These are phyloP conservation scores for Parietichytrium sp. DNA, from an alignment of 108 stramenopile genomes.

Conservation along the genomic window DNA sequence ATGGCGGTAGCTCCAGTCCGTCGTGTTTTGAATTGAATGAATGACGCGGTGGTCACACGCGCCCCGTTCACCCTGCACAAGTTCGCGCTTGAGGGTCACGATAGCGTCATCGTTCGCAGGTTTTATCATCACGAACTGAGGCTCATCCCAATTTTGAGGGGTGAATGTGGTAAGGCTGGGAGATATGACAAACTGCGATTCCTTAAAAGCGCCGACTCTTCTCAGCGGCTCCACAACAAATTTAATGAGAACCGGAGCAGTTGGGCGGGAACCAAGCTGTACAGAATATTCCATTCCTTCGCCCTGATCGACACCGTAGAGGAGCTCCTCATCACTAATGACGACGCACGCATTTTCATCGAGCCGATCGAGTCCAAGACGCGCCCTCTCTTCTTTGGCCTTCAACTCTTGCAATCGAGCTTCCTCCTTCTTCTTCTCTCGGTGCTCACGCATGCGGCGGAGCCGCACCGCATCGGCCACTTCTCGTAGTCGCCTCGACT, in stretches of 20 bases:
- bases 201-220: neutral
- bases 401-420: neutral
- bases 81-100: neutral
- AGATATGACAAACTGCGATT: neutral
- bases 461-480: conserved; percentile 31
- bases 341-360: conserved; percentile 2
- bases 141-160: conserved; percentile 13
- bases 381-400: neutral
- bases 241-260: conserved; percentile 2
- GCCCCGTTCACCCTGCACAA: neutral
- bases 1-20: conserved; percentile 34
- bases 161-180: conserved; percentile 1
- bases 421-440: neutral
- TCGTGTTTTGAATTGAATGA: neutral
- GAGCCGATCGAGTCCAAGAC: neutral
- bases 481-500: neutral
- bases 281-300: neutral
- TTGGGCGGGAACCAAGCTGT: neutral
- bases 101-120: conserved; percentile 7
- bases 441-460: neutral
- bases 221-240: neutral
- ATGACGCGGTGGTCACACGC: neutral
- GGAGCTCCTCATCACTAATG: neutral
- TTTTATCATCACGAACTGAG: neutral
- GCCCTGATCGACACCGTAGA: neutral